Base-by-base conservation (phyloP, 2,329 filamentous ascomycete species). In the Xylaria sp. region DNA sequence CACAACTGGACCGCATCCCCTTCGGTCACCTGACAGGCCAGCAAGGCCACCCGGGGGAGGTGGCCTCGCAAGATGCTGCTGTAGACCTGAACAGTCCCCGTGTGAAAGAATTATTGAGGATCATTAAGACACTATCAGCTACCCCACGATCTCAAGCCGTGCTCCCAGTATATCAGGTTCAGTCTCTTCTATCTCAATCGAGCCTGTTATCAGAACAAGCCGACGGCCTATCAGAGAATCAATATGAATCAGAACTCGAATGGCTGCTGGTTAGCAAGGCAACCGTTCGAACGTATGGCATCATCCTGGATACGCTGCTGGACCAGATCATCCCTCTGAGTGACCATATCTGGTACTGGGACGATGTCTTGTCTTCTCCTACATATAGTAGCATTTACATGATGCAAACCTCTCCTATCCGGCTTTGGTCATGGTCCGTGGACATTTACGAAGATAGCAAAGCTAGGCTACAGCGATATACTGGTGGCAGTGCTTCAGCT, bases 341-440 rank as follows among this genome's bases (percentile, higher is more conserved):
- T 64, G 87, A 96, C 61, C 92, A 96, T 63, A 87, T 96, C 20
- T 92, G 89, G 85, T 97, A 97, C 71, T 99, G 94, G 94, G 91
- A 96, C 67, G 89, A 94, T 62, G 83, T 97, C 1, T 75, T 96
- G 24, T 84, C 85, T 8, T 95, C 91, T 0, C 88, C 91, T 63
- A 81, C 85, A 44, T 90, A 88, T 66, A 92, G 90, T 60, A 88
- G 86, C 26, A 70, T 97, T 2, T 97, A 97, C 72, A 88, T 90
- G 13, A 74, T 95, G 7, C 94, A 99, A 71, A 96, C 88, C 0
- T 91, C 88, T 0, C 94, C 94, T 0, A 65, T 87, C 39, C 82
- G 90, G 17, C 71, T 96, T 29, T 93, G 86, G 85, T 75, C 78
- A 2, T 91, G 89, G 83, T 77, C 83, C 7, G 82, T 81, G 65